These are phyloP conservation scores for Solanum chacoense DNA, from an alignment of 305 asterid genomes.

Conservation along the genomic window DNA sequence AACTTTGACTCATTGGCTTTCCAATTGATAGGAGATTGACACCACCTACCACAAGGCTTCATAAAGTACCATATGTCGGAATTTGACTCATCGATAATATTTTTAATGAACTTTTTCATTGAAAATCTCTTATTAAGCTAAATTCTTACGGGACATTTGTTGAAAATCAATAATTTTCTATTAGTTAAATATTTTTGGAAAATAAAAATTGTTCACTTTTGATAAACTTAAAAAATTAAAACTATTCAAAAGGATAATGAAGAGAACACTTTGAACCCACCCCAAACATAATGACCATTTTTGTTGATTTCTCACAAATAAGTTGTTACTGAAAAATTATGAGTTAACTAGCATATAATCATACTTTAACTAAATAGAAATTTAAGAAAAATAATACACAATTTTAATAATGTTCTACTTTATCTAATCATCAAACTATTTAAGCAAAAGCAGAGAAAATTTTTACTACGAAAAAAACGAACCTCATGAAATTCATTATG, in stretches of 20 bases:
- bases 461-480: no score
- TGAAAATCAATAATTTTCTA: neutral
- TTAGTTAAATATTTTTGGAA: neutral
- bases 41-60: neutral
- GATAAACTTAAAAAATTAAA: no score
- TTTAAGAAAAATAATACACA: neutral
- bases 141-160: neutral
- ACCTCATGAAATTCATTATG: neutral
- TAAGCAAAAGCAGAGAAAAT: neutral
- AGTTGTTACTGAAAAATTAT: neutral
- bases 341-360: neutral
- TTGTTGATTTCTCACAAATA: neutral
- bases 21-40: neutral
- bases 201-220: no score
- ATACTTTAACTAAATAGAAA: neutral
- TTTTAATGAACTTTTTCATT: neutral
- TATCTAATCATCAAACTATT: neutral
- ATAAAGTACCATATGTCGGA: neutral
- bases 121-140: neutral
- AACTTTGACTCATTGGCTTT: neutral
- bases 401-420: neutral
- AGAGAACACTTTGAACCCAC: neutral
- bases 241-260: neutral
- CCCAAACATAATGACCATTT: neutral
- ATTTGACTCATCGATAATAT: neutral